Percentiles rank a stretch among this genome's conserved stretches.
phyloP scores from a whole-genome alignment of 2,329 filamentous ascomycete genomes.

The Aspergillus sp. region DNA sequence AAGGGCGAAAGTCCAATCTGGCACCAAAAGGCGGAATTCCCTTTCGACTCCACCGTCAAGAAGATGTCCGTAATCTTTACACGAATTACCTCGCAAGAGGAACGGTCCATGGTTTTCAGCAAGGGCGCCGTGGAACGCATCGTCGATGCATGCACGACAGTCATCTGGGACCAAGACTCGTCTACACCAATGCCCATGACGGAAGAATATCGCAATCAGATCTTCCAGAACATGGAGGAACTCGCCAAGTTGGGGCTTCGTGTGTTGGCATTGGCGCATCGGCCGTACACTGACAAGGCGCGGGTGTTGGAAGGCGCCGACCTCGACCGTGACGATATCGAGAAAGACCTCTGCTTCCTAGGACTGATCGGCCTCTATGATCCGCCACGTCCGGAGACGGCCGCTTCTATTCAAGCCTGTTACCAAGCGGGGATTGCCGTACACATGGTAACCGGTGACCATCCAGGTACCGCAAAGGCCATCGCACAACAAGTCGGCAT shows the following conservation, averaged over 20 bases:
- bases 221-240: slow-evolving; percentile 62
- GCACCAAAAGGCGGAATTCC: slow-evolving; percentile 60
- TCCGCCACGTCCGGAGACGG: slow-evolving; percentile 74
- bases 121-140: slow-evolving; percentile 61
- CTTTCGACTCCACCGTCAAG: slow-evolving; percentile 68
- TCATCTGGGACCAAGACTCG: slow-evolving; percentile 37
- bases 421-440: slow-evolving; percentile 68
- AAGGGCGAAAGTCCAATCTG: slow-evolving; percentile 47
- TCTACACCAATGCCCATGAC: slow-evolving; percentile 34
- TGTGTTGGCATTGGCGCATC: slow-evolving; percentile 59
- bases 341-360: slow-evolving; percentile 62
- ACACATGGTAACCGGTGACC: slow-evolving; percentile 80
- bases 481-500: slow-evolving; percentile 76
- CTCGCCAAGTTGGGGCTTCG: slow-evolving; percentile 61
- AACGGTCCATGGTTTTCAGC: slow-evolving; percentile 32
- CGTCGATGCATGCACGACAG: slow-evolving; percentile 53
- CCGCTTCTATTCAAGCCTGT: slow-evolving; percentile 62
- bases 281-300: slow-evolving; percentile 10
- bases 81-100: slow-evolving; percentile 11
- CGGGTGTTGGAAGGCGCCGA: slow-evolving; percentile 12
- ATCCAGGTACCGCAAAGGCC: slow-evolving; percentile 68
- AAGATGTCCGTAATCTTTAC: slow-evolving; percentile 67
- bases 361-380: slow-evolving; percentile 85
- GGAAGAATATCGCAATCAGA: slow-evolving; percentile 48
- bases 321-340: slow-evolving; percentile 52